Evolutionary conservation across 176 grass and related monocot genomes (phyloP).

Genomic region (Olyra latifolia): DNA sequence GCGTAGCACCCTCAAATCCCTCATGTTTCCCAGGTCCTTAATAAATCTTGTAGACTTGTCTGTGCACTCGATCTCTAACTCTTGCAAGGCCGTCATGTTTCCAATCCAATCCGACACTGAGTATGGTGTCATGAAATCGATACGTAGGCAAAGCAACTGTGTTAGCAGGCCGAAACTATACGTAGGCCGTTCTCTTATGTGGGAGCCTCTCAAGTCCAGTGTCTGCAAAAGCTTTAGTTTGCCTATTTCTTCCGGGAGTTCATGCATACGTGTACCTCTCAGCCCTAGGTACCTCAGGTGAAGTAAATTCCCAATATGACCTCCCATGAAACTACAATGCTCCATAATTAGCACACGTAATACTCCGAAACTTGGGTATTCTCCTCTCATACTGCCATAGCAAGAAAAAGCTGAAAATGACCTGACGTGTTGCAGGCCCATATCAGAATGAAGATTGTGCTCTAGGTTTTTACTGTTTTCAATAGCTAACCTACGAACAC

Average conservation of each 20-base stretch:
- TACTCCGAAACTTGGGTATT: too few relatives aligned
- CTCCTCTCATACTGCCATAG: too few relatives aligned
- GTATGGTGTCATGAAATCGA: too few relatives aligned
- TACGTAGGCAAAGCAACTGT: neutral
- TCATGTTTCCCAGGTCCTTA: neutral
- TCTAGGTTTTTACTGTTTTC: too few relatives aligned
- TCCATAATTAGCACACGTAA: neutral
- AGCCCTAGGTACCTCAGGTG: neutral
- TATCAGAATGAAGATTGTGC: too few relatives aligned
- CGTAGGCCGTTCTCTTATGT: neutral
- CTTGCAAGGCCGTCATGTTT: neutral
- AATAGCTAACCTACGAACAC: too few relatives aligned
- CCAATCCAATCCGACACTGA: neutral
- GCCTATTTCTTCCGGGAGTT: neutral
- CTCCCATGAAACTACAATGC: neutral
- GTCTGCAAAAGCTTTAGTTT: constrained; percentile 12
- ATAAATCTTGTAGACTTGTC: neutral
- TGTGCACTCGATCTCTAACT: accelerated
- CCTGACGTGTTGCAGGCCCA: too few relatives aligned
- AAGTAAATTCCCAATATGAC: neutral
- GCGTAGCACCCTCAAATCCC: neutral
- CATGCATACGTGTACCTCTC: accelerated
- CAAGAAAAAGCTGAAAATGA: too few relatives aligned
- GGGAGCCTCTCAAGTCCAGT: accelerated
- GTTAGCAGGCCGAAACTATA: neutral